Conservation (phyloP, 2,329 filamentous ascomycete species). For the Sporothrix humicola region DNA sequence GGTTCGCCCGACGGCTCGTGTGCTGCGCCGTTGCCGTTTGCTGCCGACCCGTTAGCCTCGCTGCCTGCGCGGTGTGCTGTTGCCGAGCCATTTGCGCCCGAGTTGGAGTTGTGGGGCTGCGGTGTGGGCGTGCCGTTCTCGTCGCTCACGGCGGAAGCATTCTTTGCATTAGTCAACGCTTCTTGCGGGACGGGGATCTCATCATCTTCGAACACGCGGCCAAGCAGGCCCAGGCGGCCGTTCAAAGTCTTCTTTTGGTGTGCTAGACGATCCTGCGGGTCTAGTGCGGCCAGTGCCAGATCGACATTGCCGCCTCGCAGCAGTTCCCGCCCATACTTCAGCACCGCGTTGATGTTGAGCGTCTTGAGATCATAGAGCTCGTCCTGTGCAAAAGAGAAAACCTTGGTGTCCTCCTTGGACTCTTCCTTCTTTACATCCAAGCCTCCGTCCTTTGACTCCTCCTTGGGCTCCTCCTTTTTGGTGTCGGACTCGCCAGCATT, state of each 20-base stretch:
- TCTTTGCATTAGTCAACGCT: conserved; percentile 50
- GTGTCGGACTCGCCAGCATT: conserved; percentile 71
- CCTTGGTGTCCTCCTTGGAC: conserved; percentile 64
- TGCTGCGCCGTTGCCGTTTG: conserved; percentile 40
- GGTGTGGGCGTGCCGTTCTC: conserved; percentile 46
- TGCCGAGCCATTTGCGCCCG: conserved; percentile 35
- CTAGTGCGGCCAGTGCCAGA: conserved; percentile 79
- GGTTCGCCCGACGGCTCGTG: conserved; percentile 58
- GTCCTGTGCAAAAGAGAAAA: conserved; percentile 55
- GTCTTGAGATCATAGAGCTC: conserved; percentile 73
- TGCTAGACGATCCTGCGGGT: conserved; percentile 77
- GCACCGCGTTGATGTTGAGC: conserved; percentile 78
- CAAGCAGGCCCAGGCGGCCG: conserved; percentile 81
- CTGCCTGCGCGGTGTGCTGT: conserved; percentile 14
- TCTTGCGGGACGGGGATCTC: conserved; percentile 71
- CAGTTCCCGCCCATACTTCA: conserved; percentile 82
- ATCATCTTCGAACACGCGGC: conserved; percentile 84
- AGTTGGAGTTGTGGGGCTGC: conserved; percentile 46
- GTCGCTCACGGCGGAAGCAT: conserved; percentile 21
- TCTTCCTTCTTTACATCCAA: conserved; percentile 65
- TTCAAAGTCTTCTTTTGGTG: conserved; percentile 89
- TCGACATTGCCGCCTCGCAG: conserved; percentile 87
- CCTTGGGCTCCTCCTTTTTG: conserved; percentile 51
- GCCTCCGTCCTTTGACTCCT: conserved; percentile 56
- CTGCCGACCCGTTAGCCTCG: conserved; percentile 28